Percentiles rank a stretch among this genome's conserved stretches.
Conservation (phyloP, 1,284 basidiomycete species). For the Microbotryum intermedium region DNA sequence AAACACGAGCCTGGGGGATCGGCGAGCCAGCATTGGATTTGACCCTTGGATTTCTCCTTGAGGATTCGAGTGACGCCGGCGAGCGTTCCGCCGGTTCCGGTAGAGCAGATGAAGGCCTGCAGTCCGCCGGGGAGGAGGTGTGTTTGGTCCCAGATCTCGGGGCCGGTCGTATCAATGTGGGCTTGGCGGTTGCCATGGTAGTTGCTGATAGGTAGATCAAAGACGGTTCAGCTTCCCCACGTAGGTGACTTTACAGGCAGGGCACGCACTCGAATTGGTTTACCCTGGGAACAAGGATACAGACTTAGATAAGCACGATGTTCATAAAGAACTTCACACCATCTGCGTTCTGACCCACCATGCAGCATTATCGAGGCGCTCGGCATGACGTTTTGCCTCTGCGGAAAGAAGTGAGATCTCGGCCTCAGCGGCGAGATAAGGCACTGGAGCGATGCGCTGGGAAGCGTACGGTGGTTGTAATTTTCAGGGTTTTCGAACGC, state of each 20-base stretch:
- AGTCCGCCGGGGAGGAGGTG: conserved; percentile 41
- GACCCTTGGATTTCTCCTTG: conserved; percentile 72
- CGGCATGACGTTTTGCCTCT: conserved; percentile 78
- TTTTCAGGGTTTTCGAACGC: conserved; percentile 92
- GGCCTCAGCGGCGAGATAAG: too few relatives aligned
- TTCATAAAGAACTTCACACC: not conserved
- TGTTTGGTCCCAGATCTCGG: conserved; percentile 94
- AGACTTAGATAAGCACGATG: not conserved
- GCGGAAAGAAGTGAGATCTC: not conserved
- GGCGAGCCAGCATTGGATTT: conserved; percentile 84
- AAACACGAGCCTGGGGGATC: conserved; percentile 94
- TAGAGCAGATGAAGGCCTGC: conserved; percentile 86
- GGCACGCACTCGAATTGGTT: conserved; percentile 24
- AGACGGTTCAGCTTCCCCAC: conserved; percentile 46
- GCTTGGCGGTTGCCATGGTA: conserved; percentile 60
- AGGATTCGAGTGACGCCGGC: conserved; percentile 80
- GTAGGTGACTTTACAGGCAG: conserved; percentile 47
- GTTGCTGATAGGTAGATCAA: conserved; percentile 18
- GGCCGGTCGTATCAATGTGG: conserved; percentile 86
- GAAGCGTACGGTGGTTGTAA: conserved; percentile 73
- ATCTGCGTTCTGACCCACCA: conserved; percentile 55
- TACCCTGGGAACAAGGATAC: not conserved
- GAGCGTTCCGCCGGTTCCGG: conserved; percentile 91
- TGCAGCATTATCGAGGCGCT: conserved; percentile 73
- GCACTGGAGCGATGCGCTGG: too few relatives aligned